Conservation (phyloP, 179 eudicot genomes). For the Carnegiea gigantea region DNA sequence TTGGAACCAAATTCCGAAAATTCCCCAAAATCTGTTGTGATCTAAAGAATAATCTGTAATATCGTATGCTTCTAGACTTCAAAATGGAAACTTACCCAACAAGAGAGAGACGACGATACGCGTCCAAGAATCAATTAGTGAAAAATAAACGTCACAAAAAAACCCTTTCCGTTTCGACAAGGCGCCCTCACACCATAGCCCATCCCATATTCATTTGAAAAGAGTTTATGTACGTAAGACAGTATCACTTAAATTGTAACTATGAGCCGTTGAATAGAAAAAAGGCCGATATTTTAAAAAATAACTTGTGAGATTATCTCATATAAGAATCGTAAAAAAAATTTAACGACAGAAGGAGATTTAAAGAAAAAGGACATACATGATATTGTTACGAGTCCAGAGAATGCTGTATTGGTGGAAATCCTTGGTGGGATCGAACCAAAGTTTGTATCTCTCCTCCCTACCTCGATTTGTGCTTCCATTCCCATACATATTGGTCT, state of each 20-base stretch:
- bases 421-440: constrained; percentile 75
- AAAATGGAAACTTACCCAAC: background rate
- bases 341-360: background rate
- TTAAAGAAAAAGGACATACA: background rate
- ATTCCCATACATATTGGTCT: constrained; percentile 77
- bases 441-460: constrained; percentile 71
- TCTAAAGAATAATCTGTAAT: too few species aligned
- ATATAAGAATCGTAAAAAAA: background rate
- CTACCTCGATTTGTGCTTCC: constrained; percentile 71
- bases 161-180: too few species aligned
- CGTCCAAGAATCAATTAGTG: background rate
- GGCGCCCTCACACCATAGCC: too few species aligned
- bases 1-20: background rate
- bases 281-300: too few species aligned
- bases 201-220: too few species aligned
- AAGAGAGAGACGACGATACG: background rate
- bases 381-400: constrained; percentile 15
- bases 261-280: too few species aligned
- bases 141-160: background rate
- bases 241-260: too few species aligned
- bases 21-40: background rate
- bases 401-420: constrained; percentile 68
- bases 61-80: background rate
- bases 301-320: too few species aligned
- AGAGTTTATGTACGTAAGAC: too few species aligned